Base-by-base conservation (phyloP, 2,329 filamentous ascomycete genomes). In the Sporothrix inflata region DNA sequence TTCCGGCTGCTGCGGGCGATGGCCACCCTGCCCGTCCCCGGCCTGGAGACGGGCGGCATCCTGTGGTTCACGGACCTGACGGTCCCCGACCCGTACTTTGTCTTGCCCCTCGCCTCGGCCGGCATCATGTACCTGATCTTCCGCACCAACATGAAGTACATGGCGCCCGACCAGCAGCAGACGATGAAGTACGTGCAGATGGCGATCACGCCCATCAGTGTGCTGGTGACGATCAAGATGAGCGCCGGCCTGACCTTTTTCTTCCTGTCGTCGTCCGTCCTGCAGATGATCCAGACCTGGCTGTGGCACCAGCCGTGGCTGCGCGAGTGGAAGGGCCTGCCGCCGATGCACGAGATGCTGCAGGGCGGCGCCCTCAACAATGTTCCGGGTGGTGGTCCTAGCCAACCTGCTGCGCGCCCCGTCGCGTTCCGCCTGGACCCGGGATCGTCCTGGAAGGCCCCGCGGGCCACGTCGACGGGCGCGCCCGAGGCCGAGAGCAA, bases 1-100 rank as follows among this genome's bases (percentile, higher is more conserved):
- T 98, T 95, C 85, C 89, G 92, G 73, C 84, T 95, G 61, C 80
- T 97, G 75, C 87, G 89, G 70, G 90, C 86, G 76, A 97, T 97
- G 92, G 82, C 89, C 1, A 80, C 85, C 27, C 83, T 98, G 65
- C 95, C 95, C 4, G 93, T 98, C 5, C 95, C 95, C 0, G 91
- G 89, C 0, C 81, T 98, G 75, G 88, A 92, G 76, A 83, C 82
- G 0, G 92, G 92, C 42, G 91, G 92, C 2, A 82, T 90, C 47
- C 82, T 90, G 53, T 99, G 96, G 96, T 88, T 98, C 76, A 82
- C 84, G 1, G 92, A 98, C 80, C 81, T 99, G 74, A 91, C 93
- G 0, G 79, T 89, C 27, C 80, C 88, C 1, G 96, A 99, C 80
- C 95, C 96, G 0, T 91, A 86, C 77, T 95, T 88, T 76, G 80